Evolutionary conservation across 2,329 filamentous ascomycete genomes (phyloP), one percentile per base, ranked within the genome.

Genomic region (Cryphonectria radicalis): DNA sequence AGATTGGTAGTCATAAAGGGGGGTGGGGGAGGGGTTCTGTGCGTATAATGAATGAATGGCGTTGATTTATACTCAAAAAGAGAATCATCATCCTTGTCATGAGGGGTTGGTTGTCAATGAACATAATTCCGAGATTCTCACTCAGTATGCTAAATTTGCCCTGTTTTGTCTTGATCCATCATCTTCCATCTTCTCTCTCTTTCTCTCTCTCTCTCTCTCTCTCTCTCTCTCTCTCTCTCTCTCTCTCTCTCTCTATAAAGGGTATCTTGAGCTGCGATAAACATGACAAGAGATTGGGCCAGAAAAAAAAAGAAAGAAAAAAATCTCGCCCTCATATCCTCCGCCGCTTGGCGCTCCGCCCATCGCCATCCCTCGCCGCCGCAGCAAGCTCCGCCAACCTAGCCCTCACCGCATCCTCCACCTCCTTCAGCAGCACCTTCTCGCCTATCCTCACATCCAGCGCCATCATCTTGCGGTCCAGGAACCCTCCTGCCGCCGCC

Each of bases 381-480:
- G 68, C 63, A 4, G 42, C 60, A 69, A 74, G 28, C 70, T 73
- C 76, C 35, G 65, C 73, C 55, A 74, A 50, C 69, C 74, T 70
- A 11, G 28, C 62, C 40, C 68, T 71, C 1, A 77, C 76, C 71
- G 78, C 76, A 8, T 59, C 73, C 71, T 73, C 70, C 5, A 76
- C 77, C 68, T 80, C 79, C 22, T 69, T 69, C 37, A 82, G 70
- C 5, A 82, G 70, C 50, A 74, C 72, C 74, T 82, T 81, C 73
- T 82, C 80, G 11, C 80, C 80, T 28, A 77, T 76, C n/a, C 80
- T 75, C 25, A 82, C 79, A 28, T 76, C 77, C 14, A 81, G 64
- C 0, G 80, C 80, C 76, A 79, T 78, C n/a, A 72, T 68, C 35
- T 76, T 73, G 28, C 46, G 70, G 22, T 69, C 66, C 19, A 63